phyloP scores from a whole-genome alignment of 2,329 filamentous ascomycete species.

The Aspergillus sp. region DNA sequence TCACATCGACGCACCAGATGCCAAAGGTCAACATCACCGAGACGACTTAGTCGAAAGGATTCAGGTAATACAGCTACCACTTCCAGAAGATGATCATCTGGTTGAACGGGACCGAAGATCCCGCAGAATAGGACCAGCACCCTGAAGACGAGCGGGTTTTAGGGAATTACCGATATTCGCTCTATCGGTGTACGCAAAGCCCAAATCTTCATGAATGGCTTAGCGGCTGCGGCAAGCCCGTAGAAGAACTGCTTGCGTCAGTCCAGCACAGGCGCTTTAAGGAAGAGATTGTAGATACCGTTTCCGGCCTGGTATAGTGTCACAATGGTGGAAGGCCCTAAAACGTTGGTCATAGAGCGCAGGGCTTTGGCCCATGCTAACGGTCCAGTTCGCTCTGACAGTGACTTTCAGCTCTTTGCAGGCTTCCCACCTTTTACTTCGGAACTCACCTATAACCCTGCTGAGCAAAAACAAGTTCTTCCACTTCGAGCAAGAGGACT shows the following conservation, averaged over 20 bases:
- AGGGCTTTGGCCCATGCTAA: background rate
- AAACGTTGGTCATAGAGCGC: background rate
- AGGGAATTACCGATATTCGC: too few species aligned
- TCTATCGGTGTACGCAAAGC: too few species aligned
- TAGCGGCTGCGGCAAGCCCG: background rate
- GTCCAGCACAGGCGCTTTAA: background rate
- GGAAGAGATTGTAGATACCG: background rate
- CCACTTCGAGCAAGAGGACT: too few species aligned
- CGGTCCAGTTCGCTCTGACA: too few species aligned
- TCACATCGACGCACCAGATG: constrained; percentile 39
- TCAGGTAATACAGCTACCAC: constrained; percentile 55
- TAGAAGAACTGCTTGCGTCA: background rate
- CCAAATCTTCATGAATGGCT: background rate
- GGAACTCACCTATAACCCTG: too few species aligned
- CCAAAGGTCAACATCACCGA: constrained; percentile 46
- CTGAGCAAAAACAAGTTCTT: too few species aligned
- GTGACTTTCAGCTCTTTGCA: too few species aligned
- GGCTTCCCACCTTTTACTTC: too few species aligned
- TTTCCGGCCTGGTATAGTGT: background rate
- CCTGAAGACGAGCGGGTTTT: constrained; percentile 69
- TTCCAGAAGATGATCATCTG: constrained; percentile 58
- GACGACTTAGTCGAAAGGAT: constrained; percentile 55
- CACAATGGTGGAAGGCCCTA: background rate
- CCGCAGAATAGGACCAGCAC: constrained; percentile 63
- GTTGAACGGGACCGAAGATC: constrained; percentile 55